A percentile compares a stretch with the other conserved stretches of the same genome.
Conservation (phyloP, 352 stramenopile genomes). For the Plasmopara viticola region DNA sequence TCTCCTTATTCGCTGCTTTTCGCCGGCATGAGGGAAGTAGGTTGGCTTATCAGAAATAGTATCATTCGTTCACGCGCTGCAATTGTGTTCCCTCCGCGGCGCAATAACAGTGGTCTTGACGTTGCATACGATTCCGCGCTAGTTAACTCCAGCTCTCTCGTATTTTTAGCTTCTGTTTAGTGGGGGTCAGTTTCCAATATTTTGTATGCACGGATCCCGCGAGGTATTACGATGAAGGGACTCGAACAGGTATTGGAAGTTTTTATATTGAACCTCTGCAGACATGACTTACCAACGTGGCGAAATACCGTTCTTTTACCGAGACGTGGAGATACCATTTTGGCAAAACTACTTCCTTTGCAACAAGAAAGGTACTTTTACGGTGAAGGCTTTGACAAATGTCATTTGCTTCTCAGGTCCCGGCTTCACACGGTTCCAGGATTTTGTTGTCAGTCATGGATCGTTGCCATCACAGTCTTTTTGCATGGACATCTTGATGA, state of each 20-base stretch:
- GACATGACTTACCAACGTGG: no score
- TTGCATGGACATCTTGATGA: background rate
- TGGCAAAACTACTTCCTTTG: background rate
- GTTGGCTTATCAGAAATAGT: background rate
- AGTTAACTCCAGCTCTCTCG: background rate
- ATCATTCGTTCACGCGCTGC: background rate
- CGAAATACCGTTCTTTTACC: no score
- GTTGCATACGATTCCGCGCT: background rate
- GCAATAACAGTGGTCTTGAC: background rate
- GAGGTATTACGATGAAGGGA: no score
- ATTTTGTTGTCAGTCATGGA: background rate
- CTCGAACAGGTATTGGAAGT: no score
- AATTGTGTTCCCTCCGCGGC: background rate
- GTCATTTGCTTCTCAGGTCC: background rate
- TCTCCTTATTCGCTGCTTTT: background rate
- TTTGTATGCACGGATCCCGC: no score
- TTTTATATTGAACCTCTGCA: no score
- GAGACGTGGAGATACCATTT: background rate
- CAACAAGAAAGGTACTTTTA: background rate
- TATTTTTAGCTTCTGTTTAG: background rate
- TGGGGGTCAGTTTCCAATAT: no score
- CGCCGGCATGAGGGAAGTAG: background rate
- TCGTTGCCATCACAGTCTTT: background rate
- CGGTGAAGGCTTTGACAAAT: background rate
- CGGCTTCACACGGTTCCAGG: background rate